Evolutionary conservation across 2,329 filamentous ascomycete genomes (phyloP), one percentile per base, ranked within the genome.

Genomic region (Stagonosporopsis vannaccii): DNA sequence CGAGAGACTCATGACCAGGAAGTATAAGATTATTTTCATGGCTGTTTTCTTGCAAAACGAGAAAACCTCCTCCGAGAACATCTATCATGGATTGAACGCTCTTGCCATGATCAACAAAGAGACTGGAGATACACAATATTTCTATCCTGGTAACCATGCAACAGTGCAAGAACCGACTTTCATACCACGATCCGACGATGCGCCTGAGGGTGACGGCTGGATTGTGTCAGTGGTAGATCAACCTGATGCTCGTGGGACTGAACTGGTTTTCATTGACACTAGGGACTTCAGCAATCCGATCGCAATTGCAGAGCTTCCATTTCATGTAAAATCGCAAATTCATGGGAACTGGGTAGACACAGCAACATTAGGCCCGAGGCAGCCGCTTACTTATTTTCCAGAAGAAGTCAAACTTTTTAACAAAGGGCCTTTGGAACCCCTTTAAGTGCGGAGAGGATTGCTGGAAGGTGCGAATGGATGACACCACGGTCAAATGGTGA

Each of bases 121-220:
- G 36, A 22, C 7, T 39, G n/a, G n/a, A 19, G 36, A 22, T 15
- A 20, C 36, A 8, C 13, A 39, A 39, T 83, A 76, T 62, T 82
- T 78, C 52, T 74, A 79, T 0, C 80, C 81, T 0, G 74, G 70
- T 4, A 81, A 76, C 1, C 46, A 53, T 19, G 26, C 55, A 2
- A 39, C 36, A 19, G 78, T 82, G 55, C 81, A 84, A 60, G 82
- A 84, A 62, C 82, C 82, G 0, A 76, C 80, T 0, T 84, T 84
- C 56, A 78, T 84, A 22, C 80, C 81, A 4, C 68, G 72, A 17
- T 65, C 64, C 0, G n/a, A 19, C 36, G 37, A 43, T 25, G 69
- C 74, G 2, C 67, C 53, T 1, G 80, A 84, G 60, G 81, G 80
- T 0, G 80, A 84, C 56, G 81, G 82, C 1, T 83, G 80, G 57